phyloP scores from a whole-genome alignment of 2,329 filamentous ascomycete genomes.

The Fulvia fulva region DNA sequence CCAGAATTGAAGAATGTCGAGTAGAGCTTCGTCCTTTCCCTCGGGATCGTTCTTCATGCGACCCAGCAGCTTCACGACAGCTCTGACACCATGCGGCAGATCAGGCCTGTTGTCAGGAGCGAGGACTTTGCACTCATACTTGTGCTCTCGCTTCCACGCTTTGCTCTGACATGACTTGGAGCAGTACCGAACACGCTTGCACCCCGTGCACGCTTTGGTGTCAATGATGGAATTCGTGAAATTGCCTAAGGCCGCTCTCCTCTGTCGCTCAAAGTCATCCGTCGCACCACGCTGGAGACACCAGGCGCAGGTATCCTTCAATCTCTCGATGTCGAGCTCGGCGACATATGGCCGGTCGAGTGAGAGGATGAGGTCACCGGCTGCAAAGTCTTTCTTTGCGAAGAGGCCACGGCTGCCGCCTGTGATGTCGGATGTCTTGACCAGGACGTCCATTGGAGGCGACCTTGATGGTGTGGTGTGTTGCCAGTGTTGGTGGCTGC shows the following conservation, averaged over 20 bases:
- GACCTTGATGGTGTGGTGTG: conserved; percentile 10
- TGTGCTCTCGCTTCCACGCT: conserved; percentile 58
- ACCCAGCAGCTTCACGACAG: conserved; percentile 51
- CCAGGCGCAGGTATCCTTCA: conserved; percentile 54
- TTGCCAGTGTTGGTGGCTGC: neutral
- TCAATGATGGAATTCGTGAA: conserved; percentile 19
- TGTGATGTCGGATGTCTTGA: conserved; percentile 22
- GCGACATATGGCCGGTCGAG: conserved; percentile 52
- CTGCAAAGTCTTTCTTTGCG: conserved; percentile 44
- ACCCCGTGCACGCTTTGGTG: conserved; percentile 56
- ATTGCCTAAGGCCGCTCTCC: conserved; percentile 30
- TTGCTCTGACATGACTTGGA: conserved; percentile 56
- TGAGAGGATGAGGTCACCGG: conserved; percentile 48
- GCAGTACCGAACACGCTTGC: conserved; percentile 57
- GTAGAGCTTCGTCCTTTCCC: conserved; percentile 20
- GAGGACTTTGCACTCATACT: conserved; percentile 56
- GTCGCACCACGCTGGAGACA: conserved; percentile 43
- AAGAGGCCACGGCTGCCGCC: conserved; percentile 53
- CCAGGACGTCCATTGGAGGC: conserved; percentile 21
- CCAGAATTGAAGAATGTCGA: conserved; percentile 26
- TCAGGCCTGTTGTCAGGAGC: conserved; percentile 36
- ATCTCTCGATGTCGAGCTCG: conserved; percentile 50
- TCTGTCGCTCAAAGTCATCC: conserved; percentile 25
- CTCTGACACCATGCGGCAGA: conserved; percentile 55
- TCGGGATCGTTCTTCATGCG: conserved; percentile 24